phyloP scores from a whole-genome alignment of 2,329 filamentous ascomycete genomes.

The Ophiocordyceps unilateralis region DNA sequence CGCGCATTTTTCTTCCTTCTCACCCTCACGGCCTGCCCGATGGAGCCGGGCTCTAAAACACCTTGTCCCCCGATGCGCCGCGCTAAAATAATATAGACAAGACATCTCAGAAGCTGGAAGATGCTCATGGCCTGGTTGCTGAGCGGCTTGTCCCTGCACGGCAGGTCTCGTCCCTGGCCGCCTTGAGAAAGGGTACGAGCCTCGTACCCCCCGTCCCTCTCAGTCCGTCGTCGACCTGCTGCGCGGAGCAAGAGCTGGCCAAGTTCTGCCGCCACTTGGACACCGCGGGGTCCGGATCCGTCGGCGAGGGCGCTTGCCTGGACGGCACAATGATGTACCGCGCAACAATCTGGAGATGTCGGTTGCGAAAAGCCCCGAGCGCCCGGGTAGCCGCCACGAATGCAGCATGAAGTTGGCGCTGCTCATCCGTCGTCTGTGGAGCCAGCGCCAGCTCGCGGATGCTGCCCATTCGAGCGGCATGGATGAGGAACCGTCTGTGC shows the following conservation, averaged over 20 bases:
- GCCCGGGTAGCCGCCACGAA: conserved; percentile 64
- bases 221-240: conserved; percentile 28
- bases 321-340: conserved; percentile 80
- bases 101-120: background rate
- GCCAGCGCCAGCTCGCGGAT: conserved; percentile 50
- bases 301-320: conserved; percentile 13
- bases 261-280: conserved; percentile 17
- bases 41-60: too few species aligned
- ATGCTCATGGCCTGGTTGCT: background rate
- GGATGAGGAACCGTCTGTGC: conserved; percentile 62
- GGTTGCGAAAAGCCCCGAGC: conserved; percentile 60
- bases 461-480: conserved; percentile 53
- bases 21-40: too few species aligned
- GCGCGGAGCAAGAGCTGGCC: conserved; percentile 23
- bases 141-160: conserved; percentile 12
- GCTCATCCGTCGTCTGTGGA: conserved; percentile 36
- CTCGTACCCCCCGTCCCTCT: conserved; percentile 78
- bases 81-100: background rate
- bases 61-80: background rate
- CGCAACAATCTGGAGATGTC: conserved; percentile 78
- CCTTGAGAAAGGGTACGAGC: conserved; percentile 76
- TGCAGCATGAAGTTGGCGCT: conserved; percentile 17
- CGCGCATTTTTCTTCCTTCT: too few species aligned
- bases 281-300: background rate
- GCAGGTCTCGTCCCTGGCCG: conserved; percentile 68